Base-by-base conservation (phyloP, 1,284 basidiomycete genomes). In the Puccinia horiana region DNA sequence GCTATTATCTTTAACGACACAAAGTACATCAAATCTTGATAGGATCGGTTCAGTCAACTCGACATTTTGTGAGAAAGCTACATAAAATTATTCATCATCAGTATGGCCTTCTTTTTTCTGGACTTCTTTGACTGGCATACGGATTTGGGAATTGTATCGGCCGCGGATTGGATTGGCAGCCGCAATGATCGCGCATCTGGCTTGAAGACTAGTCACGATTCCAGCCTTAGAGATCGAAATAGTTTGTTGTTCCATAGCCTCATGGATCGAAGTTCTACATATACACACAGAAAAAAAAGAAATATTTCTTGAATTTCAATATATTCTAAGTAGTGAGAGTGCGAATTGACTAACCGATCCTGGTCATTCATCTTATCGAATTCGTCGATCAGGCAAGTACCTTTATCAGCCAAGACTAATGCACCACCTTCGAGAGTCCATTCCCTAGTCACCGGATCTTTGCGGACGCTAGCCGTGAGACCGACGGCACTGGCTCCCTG, bases 361-460 rank as follows among this genome's bases (percentile, higher is more conserved):
- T 98, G 96, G 86, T 99, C 97, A 42, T 96, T 90, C 97, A 99
- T 99, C 90, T 99, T 99, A 89, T 99, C 97, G 85, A 99, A 99
- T 87, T 99, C 97, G 86, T 99, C 97, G 86, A 99, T 99, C 87
- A 97, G 99, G 29, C 99, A 97, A 20, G 99, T 96, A 40, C 97
- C 97, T 4, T 94, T 95, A 86, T 99, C 97, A 0, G 97, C 97
- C 42, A 99, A 91, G 12, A 99, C 97, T 97, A 99, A 99, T 0
- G 97, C 97, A 40, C 97, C 97, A 6, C 97, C 97, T 89, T 99
- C 97, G 12, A 99, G 91, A 88, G 96, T 99, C 87, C 99, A 99
- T 87, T 99, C 97, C 69, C 97, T 91, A 42, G 96, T 94, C 75
- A 92, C 90, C 0, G 94, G 88, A 87, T 99, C 97, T 4, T 97